Evolutionary conservation across 257 asterid genomes (phyloP).

Genomic region (Solanum okadae): DNA sequence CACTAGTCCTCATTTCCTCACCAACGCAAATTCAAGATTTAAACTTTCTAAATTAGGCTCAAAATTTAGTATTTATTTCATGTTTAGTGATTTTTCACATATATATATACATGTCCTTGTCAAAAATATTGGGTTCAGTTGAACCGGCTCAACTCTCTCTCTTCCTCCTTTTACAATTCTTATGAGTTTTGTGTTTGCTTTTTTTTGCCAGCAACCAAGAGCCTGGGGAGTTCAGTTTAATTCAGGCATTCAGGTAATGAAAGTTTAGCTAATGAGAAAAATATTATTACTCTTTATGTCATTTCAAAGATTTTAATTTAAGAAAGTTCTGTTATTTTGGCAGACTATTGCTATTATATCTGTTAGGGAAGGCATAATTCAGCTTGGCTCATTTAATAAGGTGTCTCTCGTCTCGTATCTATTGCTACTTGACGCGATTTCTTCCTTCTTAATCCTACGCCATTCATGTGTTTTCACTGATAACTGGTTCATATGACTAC

Average conservation of each 20-base stretch:
- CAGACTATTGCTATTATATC: slow-evolving; percentile 76
- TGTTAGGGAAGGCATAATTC: slow-evolving; percentile 71
- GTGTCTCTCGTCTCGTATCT: slow-evolving; percentile 2
- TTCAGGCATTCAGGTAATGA: slow-evolving; percentile 74
- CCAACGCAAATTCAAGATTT: not conserved
- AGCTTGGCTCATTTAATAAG: slow-evolving; percentile 76
- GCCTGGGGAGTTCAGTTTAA: slow-evolving; percentile 81
- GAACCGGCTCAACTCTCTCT: not conserved
- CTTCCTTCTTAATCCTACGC: not conserved
- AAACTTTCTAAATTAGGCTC: not conserved
- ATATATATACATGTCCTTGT: not conserved
- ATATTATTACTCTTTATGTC: not conserved
- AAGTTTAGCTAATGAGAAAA: not conserved
- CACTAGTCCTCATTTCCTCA: not conserved
- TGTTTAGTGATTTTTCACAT: not conserved
- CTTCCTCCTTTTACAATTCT: not conserved
- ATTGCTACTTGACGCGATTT: not conserved
- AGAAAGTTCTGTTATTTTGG: not conserved
- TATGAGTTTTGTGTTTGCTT: not conserved
- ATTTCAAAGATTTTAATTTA: not conserved
- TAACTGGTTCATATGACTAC: not conserved
- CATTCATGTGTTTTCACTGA: not conserved
- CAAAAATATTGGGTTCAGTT: not conserved
- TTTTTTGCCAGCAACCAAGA: slow-evolving; percentile 54
- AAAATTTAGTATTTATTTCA: not conserved